Conservation (phyloP, 2,329 filamentous ascomycete genomes). For the Biscogniauxia sp. region DNA sequence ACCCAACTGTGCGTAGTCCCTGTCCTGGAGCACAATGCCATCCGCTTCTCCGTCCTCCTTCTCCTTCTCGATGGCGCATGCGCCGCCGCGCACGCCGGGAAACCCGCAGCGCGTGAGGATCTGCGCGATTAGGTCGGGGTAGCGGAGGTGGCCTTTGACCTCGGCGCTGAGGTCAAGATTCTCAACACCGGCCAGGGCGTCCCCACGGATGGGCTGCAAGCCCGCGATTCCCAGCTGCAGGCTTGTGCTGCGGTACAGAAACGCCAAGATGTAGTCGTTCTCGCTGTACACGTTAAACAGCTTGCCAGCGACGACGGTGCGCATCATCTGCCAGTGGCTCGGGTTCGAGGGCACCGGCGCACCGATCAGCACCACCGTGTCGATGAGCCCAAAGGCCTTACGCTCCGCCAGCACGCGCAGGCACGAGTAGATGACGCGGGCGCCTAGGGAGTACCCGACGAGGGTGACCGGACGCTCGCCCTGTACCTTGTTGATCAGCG, state of each 20-base stretch:
- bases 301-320: slow-evolving; percentile 74
- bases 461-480: slow-evolving; percentile 67
- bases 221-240: slow-evolving; percentile 83
- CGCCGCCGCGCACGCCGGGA: slow-evolving; percentile 42
- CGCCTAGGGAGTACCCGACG: slow-evolving; percentile 65
- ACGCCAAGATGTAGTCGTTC: slow-evolving; percentile 83
- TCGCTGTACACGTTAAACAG: slow-evolving; percentile 86
- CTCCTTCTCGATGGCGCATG: slow-evolving; percentile 49
- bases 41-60: slow-evolving; percentile 17
- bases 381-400: slow-evolving; percentile 67
- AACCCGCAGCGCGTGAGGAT: slow-evolving; percentile 54
- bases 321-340: slow-evolving; percentile 72
- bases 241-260: slow-evolving; percentile 81
- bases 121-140: slow-evolving; percentile 48
- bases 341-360: slow-evolving; percentile 71
- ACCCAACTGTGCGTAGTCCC: slow-evolving; percentile 32
- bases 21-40: slow-evolving; percentile 32
- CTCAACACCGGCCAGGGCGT: slow-evolving; percentile 61
- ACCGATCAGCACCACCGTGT: slow-evolving; percentile 67
- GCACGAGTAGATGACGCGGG: slow-evolving; percentile 67
- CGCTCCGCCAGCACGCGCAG: slow-evolving; percentile 62
- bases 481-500: slow-evolving; percentile 64
- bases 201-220: slow-evolving; percentile 63
- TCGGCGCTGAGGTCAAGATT: slow-evolving; percentile 53
- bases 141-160: slow-evolving; percentile 53